These are phyloP conservation scores for Cyphellophora attinorum DNA, from an alignment of 2,329 filamentous ascomycete genomes.

Conservation along the genomic window DNA sequence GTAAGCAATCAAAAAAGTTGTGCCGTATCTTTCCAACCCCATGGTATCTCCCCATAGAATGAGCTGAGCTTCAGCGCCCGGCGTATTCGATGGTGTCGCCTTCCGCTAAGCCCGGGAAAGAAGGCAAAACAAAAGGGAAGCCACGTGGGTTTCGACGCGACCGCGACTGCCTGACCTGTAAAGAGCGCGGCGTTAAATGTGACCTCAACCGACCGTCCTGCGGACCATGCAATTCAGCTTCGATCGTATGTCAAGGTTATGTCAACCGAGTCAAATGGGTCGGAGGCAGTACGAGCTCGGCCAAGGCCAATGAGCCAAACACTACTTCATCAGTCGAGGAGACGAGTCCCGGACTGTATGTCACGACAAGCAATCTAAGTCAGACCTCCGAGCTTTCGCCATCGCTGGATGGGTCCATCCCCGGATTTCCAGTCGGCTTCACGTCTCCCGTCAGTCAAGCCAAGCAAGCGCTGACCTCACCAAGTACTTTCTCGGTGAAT, in stretches of 20 bases:
- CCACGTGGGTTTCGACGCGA: slow-evolving; percentile 23
- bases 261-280: slow-evolving; percentile 21
- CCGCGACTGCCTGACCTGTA: slow-evolving; percentile 21
- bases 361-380: slow-evolving; percentile 1
- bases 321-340: no score
- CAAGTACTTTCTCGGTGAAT: neutral
- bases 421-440: no score
- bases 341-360: slow-evolving; percentile 1
- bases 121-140: slow-evolving; percentile 5
- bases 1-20: no score
- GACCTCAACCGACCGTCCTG: slow-evolving; percentile 23
- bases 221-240: slow-evolving; percentile 17
- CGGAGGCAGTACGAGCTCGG: neutral
- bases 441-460: slow-evolving; percentile 13
- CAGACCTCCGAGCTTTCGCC: neutral
- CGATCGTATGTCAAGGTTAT: slow-evolving; percentile 18
- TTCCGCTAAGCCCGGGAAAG: neutral
- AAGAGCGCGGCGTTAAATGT: slow-evolving; percentile 20
- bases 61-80: no score
- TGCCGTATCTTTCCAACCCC: no score
- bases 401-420: slow-evolving; percentile 6
- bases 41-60: no score
- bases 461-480: slow-evolving; percentile 16
- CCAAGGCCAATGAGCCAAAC: slow-evolving; percentile 8
- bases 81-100: neutral